Evolutionary conservation across 345 rosid species (phyloP).

Genomic region (Pistacia integerrima): DNA sequence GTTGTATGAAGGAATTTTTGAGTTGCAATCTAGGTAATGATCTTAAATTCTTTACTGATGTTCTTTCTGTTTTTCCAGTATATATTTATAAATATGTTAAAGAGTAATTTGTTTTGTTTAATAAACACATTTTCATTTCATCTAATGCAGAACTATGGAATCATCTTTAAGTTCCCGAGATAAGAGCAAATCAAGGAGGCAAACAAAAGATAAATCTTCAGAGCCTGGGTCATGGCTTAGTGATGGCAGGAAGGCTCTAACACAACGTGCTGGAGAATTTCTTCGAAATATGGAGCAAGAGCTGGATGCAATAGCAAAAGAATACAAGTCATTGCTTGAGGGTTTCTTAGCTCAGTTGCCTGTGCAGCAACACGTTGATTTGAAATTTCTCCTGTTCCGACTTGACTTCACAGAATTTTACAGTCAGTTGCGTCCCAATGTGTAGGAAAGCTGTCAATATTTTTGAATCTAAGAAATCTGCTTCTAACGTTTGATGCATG

Average conservation of each 20-base stretch:
- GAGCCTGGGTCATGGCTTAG: conserved; percentile 67
- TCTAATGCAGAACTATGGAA: conserved; percentile 53
- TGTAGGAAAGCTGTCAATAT: conserved; percentile 35
- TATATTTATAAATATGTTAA: background rate
- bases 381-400: conserved; percentile 93
- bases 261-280: conserved; percentile 90
- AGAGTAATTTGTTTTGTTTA: background rate
- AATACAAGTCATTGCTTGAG: conserved; percentile 70
- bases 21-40: conserved; percentile 80
- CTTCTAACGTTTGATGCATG: conserved; percentile 18
- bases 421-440: conserved; percentile 52
- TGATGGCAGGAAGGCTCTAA: conserved; percentile 85
- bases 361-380: conserved; percentile 85
- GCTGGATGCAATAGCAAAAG: conserved; percentile 68
- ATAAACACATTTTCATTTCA: background rate
- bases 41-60: conserved; percentile 1
- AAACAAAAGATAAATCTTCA: conserved; percentile 35
- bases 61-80: background rate
- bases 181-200: conserved; percentile 42
- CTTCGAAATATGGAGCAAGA: conserved; percentile 80
- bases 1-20: conserved; percentile 83
- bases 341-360: conserved; percentile 87
- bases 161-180: conserved; percentile 55
- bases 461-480: conserved; percentile 14
- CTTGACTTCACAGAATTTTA: conserved; percentile 96